Evolutionary conservation across 306 rosid species (phyloP).

Genomic region (Cyclanthera cordifolia): DNA sequence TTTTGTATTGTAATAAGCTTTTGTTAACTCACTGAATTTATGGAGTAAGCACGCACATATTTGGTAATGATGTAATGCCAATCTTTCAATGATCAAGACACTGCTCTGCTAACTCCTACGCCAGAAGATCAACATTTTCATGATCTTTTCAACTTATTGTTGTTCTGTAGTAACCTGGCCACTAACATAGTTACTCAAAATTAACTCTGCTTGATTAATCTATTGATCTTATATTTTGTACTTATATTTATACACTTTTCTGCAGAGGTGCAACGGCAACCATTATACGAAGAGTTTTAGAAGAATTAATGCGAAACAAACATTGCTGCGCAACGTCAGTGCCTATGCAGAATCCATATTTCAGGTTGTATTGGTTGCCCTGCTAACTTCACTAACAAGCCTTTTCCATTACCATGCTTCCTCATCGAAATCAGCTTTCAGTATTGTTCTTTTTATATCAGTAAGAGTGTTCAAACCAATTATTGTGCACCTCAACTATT

Average conservation of each 20-base stretch:
- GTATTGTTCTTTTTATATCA: too few relatives aligned
- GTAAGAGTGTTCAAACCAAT: too few relatives aligned
- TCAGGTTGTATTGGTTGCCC: slow-evolving; percentile 37
- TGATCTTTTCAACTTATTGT: background rate
- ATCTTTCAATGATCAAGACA: background rate
- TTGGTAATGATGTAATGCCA: too few relatives aligned
- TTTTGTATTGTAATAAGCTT: background rate
- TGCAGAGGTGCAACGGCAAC: slow-evolving; percentile 37
- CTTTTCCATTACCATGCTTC: background rate
- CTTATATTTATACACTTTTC: slow-evolving; percentile 2
- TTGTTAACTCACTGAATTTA: background rate
- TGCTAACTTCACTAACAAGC: background rate
- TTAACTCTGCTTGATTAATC: background rate
- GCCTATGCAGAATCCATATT: slow-evolving; percentile 61
- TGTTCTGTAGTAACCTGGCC: background rate
- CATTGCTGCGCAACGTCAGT: slow-evolving; percentile 31
- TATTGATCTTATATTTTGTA: background rate
- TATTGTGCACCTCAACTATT: too few relatives aligned
- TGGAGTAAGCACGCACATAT: too few relatives aligned
- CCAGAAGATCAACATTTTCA: background rate
- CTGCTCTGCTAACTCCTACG: background rate
- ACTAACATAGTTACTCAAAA: background rate
- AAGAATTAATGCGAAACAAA: slow-evolving; percentile 34
- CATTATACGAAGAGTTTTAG: slow-evolving; percentile 35
- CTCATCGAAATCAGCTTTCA: background rate